A percentile compares a stretch with the other conserved stretches of the same genome.
Conservation (phyloP, 768 basidiomycete species). For the Naganishia kalamii region DNA sequence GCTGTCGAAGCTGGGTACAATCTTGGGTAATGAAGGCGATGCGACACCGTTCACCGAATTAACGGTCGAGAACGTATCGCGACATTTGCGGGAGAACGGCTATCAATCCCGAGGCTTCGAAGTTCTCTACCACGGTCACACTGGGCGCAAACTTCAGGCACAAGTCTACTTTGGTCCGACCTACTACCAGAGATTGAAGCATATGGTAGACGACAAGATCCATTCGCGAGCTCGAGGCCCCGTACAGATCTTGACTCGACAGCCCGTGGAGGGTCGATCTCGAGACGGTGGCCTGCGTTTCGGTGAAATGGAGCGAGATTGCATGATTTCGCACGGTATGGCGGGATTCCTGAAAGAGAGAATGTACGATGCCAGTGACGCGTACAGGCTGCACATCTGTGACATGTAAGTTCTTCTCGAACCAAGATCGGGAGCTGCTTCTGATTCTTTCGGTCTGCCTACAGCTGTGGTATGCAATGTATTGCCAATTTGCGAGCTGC, state of each 20-base stretch:
- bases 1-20: slow-evolving; percentile 88
- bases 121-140: slow-evolving; percentile 98
- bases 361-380: slow-evolving; percentile 55
- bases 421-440: neutral
- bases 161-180: slow-evolving; percentile 98
- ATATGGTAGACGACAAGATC: slow-evolving; percentile 99
- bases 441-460: slow-evolving; percentile 4
- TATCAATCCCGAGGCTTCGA: slow-evolving; percentile 97
- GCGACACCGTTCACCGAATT: slow-evolving; percentile 98
- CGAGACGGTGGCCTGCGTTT: slow-evolving; percentile 98
- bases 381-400: slow-evolving; percentile 89
- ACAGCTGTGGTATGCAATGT: slow-evolving; percentile 67
- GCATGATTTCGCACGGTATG: slow-evolving; percentile 99
- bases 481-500: slow-evolving; percentile 98
- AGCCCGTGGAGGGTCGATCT: slow-evolving; percentile 97
- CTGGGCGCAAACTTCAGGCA: slow-evolving; percentile 93
- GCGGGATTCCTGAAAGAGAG: slow-evolving; percentile 97
- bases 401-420: slow-evolving; percentile 65
- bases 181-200: slow-evolving; percentile 96
- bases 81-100: slow-evolving; percentile 74
- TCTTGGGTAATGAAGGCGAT: slow-evolving; percentile 94
- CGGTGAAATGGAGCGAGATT: slow-evolving; percentile 99
- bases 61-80: slow-evolving; percentile 97
- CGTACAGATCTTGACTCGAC: slow-evolving; percentile 92
- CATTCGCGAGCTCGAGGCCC: slow-evolving; percentile 96